phyloP scores from a whole-genome alignment of 23 red algal genomes.

The Pyropia haitanensis region DNA sequence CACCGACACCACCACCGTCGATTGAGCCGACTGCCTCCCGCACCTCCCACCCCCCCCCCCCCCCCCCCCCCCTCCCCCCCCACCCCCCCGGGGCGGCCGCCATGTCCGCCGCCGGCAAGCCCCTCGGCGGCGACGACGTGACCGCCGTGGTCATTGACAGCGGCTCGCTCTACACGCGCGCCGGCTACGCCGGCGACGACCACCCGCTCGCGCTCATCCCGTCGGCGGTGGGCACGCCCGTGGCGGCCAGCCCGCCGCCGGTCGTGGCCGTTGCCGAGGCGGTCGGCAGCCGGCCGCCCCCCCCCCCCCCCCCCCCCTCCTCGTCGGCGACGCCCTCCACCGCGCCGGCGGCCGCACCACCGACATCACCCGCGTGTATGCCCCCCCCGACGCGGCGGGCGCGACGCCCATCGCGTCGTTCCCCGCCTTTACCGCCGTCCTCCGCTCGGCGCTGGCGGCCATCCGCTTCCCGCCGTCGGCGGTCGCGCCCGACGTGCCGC shows the following conservation, averaged over 20 bases:
- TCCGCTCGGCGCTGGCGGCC: background rate
- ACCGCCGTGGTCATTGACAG: constrained; percentile 57
- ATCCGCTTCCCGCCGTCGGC: constrained; percentile 9
- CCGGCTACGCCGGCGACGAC: constrained; percentile 68
- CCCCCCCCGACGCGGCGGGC: constrained; percentile 5
- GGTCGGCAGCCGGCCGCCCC: background rate
- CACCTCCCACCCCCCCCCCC: too few relatives aligned
- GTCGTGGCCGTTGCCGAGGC: background rate
- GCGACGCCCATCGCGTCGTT: background rate
- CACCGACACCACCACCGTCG: too few relatives aligned
- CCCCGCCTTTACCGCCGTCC: background rate
- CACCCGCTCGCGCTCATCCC: constrained; percentile 41
- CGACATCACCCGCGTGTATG: constrained; percentile 14
- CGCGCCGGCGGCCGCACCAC: constrained; percentile 4
- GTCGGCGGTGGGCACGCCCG: constrained; percentile 18
- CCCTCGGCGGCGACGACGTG: constrained; percentile 63
- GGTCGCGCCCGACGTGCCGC: constrained; percentile 10
- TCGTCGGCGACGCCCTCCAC: constrained; percentile 25
- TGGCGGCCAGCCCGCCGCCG: background rate
- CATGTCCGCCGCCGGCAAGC: constrained; percentile 20
- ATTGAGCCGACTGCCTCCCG: too few relatives aligned
- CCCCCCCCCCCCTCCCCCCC: too few relatives aligned
- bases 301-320: background rate
- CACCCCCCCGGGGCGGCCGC: too few relatives aligned
- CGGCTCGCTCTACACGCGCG: constrained; percentile 55